These are phyloP conservation scores for Alternaria hordeiaustralica DNA, from an alignment of 2,329 filamentous ascomycete species.

Conservation along the genomic window DNA sequence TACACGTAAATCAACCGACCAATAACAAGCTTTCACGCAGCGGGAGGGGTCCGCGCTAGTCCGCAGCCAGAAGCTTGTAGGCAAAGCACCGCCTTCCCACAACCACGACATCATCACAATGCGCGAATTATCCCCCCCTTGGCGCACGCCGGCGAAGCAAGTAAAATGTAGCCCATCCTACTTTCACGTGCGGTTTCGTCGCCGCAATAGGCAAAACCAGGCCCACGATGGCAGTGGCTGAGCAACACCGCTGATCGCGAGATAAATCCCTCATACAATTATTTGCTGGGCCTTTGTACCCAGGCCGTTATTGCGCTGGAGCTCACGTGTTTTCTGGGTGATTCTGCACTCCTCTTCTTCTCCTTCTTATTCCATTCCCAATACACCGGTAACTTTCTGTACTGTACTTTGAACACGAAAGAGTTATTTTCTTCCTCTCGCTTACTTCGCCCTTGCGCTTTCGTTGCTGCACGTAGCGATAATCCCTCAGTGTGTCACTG, in stretches of 20 bases:
- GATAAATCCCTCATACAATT: slow-evolving; percentile 8
- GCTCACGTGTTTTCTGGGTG: background rate
- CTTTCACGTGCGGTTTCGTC: background rate
- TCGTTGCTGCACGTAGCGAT: background rate
- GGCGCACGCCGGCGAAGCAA: background rate
- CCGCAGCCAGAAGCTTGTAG: background rate
- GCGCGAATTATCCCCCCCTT: slow-evolving; percentile 3
- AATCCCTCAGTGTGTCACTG: slow-evolving; percentile 2
- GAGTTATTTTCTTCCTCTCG: background rate
- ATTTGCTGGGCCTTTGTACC: background rate
- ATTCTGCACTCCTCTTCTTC: background rate
- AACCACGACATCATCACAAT: background rate
- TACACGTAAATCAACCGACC: background rate
- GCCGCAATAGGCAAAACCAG: background rate
- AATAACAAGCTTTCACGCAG: background rate
- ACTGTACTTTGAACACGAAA: background rate
- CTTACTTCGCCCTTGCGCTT: background rate
- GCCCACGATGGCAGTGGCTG: background rate
- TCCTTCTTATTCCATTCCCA: background rate
- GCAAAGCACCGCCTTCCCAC: background rate
- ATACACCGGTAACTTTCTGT: background rate
- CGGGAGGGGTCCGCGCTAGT: background rate
- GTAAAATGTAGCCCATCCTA: background rate
- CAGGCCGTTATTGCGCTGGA: background rate
- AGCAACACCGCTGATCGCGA: background rate